Base-by-base conservation (phyloP, 805 yeast genomes). In the Metschnikowia bowlesiae region DNA sequence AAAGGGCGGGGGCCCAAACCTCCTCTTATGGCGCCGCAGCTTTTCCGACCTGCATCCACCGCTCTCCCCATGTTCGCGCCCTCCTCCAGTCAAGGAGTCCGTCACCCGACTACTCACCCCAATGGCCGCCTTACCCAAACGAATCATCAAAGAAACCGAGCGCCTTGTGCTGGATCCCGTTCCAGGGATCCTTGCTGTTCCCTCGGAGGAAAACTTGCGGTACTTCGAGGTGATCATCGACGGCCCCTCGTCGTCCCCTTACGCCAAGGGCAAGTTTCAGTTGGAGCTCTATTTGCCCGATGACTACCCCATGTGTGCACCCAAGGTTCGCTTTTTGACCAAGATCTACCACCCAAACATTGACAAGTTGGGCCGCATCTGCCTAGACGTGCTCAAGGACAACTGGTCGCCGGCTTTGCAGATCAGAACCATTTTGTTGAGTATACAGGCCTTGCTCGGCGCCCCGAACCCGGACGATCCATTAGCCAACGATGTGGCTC, bases 381-480 rank as follows among this genome's bases (percentile, higher is more conserved):
- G 99, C 71, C 78, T 94, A 46, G 98, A 94, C 66, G 97, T 94
- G 39, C 76, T 94, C 65, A 94, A 92, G 71, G 82, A 88, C 60
- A 91, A 92, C 70, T 94, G 99, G 99, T 87, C 96, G 8, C 98
- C 99, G 4, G 99, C 99, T 0, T 75, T 92, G 53, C 98, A 94
- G 67, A 94, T 94, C 56, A 80, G 98, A 68, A 94, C 98, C 8
- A 86, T 94, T 26, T 73, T 94, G 54, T 75, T 94, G 50, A 88
- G 96, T 8, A 86, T 94, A 52, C 99, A 94, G 70, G 97, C 98
- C 0, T 73, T 94, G 50, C 72, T 94, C 47, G 96, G 96, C 2
- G 90, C 96, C 5, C 99, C 99, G 9, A 94, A 94, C 62, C 99
- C 99, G 2, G 96, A 94, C 65, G 99, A 94, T 69, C 99, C 99